A percentile compares a stretch with the other conserved stretches of the same genome.
These are phyloP conservation scores for Wickerhamomyces sp. DNA, from an alignment of 1,139 yeast genomes.

Conservation along the genomic window DNA sequence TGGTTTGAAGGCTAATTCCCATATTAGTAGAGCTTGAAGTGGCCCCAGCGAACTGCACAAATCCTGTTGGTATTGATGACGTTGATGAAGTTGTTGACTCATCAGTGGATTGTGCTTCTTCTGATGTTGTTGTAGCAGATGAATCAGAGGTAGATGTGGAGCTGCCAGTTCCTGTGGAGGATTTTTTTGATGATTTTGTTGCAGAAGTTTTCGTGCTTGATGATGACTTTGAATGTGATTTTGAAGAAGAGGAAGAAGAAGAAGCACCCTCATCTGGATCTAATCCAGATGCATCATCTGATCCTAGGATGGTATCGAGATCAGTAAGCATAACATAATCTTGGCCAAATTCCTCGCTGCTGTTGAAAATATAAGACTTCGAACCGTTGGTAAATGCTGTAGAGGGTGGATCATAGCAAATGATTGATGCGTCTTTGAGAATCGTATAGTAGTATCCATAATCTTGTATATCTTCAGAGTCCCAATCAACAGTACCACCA, in stretches of 20 bases:
- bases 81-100: background rate
- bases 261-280: slow-evolving; percentile 40
- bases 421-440: slow-evolving; percentile 53
- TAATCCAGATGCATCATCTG: slow-evolving; percentile 58
- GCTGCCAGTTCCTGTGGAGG: background rate
- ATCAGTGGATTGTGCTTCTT: background rate
- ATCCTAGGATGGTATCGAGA: slow-evolving; percentile 54
- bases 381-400: slow-evolving; percentile 41
- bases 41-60: background rate
- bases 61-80: background rate
- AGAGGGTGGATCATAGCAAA: slow-evolving; percentile 68
- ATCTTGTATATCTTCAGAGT: slow-evolving; percentile 61
- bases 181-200: background rate
- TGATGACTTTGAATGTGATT: slow-evolving; percentile 1
- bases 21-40: background rate
- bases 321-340: slow-evolving; percentile 53
- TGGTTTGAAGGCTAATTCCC: background rate
- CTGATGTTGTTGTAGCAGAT: background rate
- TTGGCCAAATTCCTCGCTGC: slow-evolving; percentile 38
- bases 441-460: slow-evolving; percentile 77
- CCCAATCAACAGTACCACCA: slow-evolving; percentile 86
- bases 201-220: background rate
- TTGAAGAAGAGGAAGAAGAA: slow-evolving; percentile 7
- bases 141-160: background rate
- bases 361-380: slow-evolving; percentile 54